Base-by-base conservation (phyloP, 805 yeast genomes). In the Candida jianshihensis region DNA sequence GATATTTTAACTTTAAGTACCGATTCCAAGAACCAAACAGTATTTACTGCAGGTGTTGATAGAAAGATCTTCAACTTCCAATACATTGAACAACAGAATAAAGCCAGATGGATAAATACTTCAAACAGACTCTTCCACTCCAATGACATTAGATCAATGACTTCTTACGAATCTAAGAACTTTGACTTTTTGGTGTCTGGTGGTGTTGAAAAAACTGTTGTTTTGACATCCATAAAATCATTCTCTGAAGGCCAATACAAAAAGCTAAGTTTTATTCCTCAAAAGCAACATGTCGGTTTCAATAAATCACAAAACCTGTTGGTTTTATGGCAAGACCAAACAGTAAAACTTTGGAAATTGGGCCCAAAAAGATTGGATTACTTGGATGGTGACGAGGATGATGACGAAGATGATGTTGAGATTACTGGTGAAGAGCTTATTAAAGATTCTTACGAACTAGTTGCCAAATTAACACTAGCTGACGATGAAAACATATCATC, bases 41-140 rank as follows among this genome's bases (percentile, higher is more conserved):
- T 92, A 2, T 90, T 86, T 59, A 73, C 90, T 28, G 94, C 92
- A 5, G 97, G 98, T 49, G 88, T 92, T 33, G 99, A 92, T 57
- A 73, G 97, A 50, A 88, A 88, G 54, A 86, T 92, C 33, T 83
- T 76, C 53, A 82, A 79, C 51, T 85, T 81, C 58, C 49, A 50
- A 36, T 46, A 39, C 29, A 36, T 47, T 19, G 34, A 35, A 9
- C 44, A 39, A 30, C 80, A 78, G 51, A 82, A 78, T 54, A 40
- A 31, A 26, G 30, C 35, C 28, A 77, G 78, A 53, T 90, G 97
- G 97, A 73, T 82, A 14, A 80, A 76, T 49, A 70, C 78, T 43
- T 72, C 78, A 36, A 85, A 79, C 57, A 71, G 96, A 52, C 68
- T 90, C 36, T 68, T 88, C 42, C 97, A 92, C 57, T 75, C 92